Conservation (phyloP, 2,329 filamentous ascomycete species). For the Exophiala sp. region DNA sequence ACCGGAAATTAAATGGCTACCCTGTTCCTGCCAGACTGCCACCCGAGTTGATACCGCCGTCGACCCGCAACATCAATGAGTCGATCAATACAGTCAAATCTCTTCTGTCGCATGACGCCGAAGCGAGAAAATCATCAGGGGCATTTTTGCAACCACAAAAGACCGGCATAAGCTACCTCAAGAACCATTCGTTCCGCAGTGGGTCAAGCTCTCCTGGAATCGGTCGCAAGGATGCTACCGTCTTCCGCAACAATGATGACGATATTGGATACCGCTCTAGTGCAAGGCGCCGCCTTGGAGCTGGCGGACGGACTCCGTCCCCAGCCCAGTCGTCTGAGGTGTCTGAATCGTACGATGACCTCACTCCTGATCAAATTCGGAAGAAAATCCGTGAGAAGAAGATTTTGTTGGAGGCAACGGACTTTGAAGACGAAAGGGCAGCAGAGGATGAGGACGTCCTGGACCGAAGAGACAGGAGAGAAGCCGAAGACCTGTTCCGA, state of each 20-base stretch:
- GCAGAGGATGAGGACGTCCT: slow-evolving; percentile 87
- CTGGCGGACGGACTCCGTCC: slow-evolving; percentile 65
- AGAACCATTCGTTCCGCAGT: slow-evolving; percentile 83
- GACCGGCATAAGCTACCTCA: slow-evolving; percentile 97
- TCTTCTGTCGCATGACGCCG: slow-evolving; percentile 81
- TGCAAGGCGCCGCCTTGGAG: slow-evolving; percentile 75
- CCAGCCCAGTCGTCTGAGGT: slow-evolving; percentile 65
- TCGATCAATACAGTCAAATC: slow-evolving; percentile 91
- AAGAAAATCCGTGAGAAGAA: slow-evolving; percentile 95
- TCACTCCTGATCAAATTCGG: slow-evolving; percentile 77
- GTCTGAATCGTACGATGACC: slow-evolving; percentile 64
- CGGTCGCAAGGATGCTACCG: slow-evolving; percentile 84
- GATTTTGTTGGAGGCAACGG: slow-evolving; percentile 88
- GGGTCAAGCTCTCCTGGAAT: slow-evolving; percentile 51
- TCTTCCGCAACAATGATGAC: slow-evolving; percentile 95
- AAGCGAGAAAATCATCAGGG: slow-evolving; percentile 79
- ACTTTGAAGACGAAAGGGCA: slow-evolving; percentile 87
- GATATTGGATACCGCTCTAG: slow-evolving; percentile 89
- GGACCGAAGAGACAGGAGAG: slow-evolving; percentile 81
- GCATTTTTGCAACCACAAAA: slow-evolving; percentile 88
- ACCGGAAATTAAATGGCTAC: slow-evolving; percentile 93
- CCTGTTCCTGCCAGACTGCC: slow-evolving; percentile 82
- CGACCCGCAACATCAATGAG: slow-evolving; percentile 84
- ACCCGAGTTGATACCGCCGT: slow-evolving; percentile 87
- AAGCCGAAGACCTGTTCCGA: slow-evolving; percentile 89